Percentiles rank a stretch among this genome's conserved stretches.
Conservation (phyloP, 805 yeast species). For the Hanseniaspora clermontiae region DNA sequence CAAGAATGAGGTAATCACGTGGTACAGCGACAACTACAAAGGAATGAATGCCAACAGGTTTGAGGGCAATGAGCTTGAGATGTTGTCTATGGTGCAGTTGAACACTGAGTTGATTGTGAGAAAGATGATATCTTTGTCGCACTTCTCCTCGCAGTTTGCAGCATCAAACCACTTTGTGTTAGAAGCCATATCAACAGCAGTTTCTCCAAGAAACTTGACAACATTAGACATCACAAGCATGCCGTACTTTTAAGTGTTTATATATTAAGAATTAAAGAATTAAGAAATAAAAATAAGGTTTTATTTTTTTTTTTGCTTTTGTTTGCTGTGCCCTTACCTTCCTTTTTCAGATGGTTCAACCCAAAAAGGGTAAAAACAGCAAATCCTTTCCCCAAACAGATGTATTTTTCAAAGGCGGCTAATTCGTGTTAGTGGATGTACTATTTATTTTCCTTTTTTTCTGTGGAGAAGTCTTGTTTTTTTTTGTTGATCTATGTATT, state of each 20-base stretch:
- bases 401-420: too few relatives aligned
- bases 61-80: constrained; percentile 67
- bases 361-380: too few relatives aligned
- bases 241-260: constrained; percentile 59
- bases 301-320: too few relatives aligned
- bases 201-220: constrained; percentile 85
- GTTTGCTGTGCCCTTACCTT: too few relatives aligned
- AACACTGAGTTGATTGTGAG: constrained; percentile 78
- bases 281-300: too few relatives aligned
- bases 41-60: constrained; percentile 59
- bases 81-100: constrained; percentile 73
- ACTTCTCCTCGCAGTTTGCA: constrained; percentile 38
- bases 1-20: constrained; percentile 85
- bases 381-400: too few relatives aligned
- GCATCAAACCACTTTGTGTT: constrained; percentile 79
- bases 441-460: too few relatives aligned
- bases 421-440: too few relatives aligned
- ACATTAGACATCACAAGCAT: constrained; percentile 86
- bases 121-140: constrained; percentile 67
- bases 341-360: too few relatives aligned
- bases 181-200: constrained; percentile 87
- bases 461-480: too few relatives aligned
- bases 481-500: too few relatives aligned
- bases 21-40: constrained; percentile 45
- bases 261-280: too few relatives aligned